These are phyloP conservation scores for Grosmannia penicillata DNA, from an alignment of 2,329 filamentous ascomycete species.

Conservation along the genomic window DNA sequence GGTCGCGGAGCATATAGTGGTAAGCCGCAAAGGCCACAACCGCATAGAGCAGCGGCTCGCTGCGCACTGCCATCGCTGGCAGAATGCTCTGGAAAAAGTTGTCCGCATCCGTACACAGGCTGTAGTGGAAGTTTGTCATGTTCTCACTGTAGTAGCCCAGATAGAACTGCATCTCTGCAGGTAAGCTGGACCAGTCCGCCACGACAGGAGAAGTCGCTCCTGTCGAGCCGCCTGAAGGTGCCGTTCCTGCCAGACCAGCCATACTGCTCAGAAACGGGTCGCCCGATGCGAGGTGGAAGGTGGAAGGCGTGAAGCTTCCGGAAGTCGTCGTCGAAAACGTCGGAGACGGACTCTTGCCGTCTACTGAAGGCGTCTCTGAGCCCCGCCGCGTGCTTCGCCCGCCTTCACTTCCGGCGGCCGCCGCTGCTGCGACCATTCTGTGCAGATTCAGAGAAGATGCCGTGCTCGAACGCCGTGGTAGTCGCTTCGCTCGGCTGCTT, in stretches of 20 bases:
- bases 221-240: neutral
- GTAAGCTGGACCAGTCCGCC: constrained; percentile 40
- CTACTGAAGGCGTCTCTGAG: constrained; percentile 39
- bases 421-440: constrained; percentile 15
- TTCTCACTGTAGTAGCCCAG: constrained; percentile 65
- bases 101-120: constrained; percentile 53
- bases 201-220: constrained; percentile 6
- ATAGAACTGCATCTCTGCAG: constrained; percentile 61
- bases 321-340: constrained; percentile 31
- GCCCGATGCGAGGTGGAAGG: constrained; percentile 12
- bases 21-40: constrained; percentile 82
- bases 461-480: constrained; percentile 21
- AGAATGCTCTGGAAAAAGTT: constrained; percentile 62
- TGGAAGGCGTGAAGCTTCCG: constrained; percentile 19
- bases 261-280: neutral
- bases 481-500: constrained; percentile 10
- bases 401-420: neutral
- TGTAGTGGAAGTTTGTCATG: constrained; percentile 72
- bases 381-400: constrained; percentile 19
- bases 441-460: constrained; percentile 22
- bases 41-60: constrained; percentile 74
- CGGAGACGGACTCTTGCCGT: constrained; percentile 37
- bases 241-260: neutral
- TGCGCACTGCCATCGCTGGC: constrained; percentile 52
- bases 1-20: constrained; percentile 57